These are phyloP conservation scores for Strobilomyces confusus DNA, from an alignment of 768 basidiomycete species.

Conservation along the genomic window DNA sequence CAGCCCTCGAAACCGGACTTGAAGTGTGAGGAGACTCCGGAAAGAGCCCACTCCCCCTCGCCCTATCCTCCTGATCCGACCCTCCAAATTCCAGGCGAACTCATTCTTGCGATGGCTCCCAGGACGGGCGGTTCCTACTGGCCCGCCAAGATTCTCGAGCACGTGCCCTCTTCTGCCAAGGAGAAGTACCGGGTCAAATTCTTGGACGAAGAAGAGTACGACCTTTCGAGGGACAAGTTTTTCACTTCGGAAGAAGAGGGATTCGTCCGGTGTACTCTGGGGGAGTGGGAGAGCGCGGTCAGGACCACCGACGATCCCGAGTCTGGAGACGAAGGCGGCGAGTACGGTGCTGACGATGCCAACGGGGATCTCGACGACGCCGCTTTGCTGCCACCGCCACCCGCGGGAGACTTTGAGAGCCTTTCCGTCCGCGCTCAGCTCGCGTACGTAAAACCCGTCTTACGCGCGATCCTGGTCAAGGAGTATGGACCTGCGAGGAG, in stretches of 20 bases:
- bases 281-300: constrained; percentile 48
- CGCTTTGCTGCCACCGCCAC: constrained; percentile 35
- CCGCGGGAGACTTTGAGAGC: constrained; percentile 45
- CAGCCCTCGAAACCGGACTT: constrained; percentile 17
- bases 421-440: constrained; percentile 58
- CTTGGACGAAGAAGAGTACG: constrained; percentile 45
- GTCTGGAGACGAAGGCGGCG: constrained; percentile 29
- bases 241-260: constrained; percentile 53
- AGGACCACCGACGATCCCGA: constrained; percentile 26
- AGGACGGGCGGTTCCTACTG: constrained; percentile 45
- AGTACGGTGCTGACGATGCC: constrained; percentile 30
- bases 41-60: constrained; percentile 24
- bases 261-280: constrained; percentile 64
- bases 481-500: constrained; percentile 48
- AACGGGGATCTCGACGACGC: constrained; percentile 16
- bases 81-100: constrained; percentile 63
- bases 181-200: constrained; percentile 56
- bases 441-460: constrained; percentile 58
- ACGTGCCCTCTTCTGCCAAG: constrained; percentile 33
- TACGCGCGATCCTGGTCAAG: constrained; percentile 55
- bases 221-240: constrained; percentile 50
- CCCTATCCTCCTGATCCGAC: constrained; percentile 45
- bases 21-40: constrained; percentile 7
- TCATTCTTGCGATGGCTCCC: constrained; percentile 47
- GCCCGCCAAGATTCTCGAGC: constrained; percentile 61